phyloP scores from a whole-genome alignment of 352 stramenopile species.

The Phytopythium helicoides region DNA sequence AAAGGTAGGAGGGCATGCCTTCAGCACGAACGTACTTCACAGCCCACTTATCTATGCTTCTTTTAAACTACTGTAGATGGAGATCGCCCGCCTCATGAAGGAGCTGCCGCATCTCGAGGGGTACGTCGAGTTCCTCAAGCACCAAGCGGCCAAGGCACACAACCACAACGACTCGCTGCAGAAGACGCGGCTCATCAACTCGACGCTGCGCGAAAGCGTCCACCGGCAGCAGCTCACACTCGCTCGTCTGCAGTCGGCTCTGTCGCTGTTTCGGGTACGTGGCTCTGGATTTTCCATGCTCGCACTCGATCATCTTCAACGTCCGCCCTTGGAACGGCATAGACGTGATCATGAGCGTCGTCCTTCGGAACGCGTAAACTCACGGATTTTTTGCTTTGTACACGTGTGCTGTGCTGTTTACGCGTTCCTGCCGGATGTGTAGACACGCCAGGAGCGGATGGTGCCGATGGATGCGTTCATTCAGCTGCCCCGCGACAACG shows the following conservation, averaged over 20 bases:
- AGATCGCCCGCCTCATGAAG: conserved; percentile 20
- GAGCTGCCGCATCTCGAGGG: conserved; percentile 24
- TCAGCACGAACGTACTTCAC: neutral
- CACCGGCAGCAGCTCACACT: conserved; percentile 22
- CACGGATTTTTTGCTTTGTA: too few species aligned
- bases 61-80: conserved; percentile 16
- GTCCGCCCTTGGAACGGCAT: too few species aligned
- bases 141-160: conserved; percentile 25
- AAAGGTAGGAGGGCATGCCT: conserved; percentile 13
- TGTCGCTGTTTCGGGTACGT: conserved; percentile 19
- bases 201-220: conserved; percentile 16
- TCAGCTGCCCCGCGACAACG: conserved; percentile 13
- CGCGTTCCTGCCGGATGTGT: neutral
- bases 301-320: conserved; percentile 1
- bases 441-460: conserved; percentile 22
- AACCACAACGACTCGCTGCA: conserved; percentile 29
- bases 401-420: too few species aligned
- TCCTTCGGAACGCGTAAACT: too few species aligned
- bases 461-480: conserved; percentile 27
- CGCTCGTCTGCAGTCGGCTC: conserved; percentile 19
- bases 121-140: conserved; percentile 34
- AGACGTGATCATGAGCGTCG: too few species aligned
- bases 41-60: neutral
- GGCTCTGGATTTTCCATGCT: neutral
- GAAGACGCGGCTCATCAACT: conserved; percentile 30